These are phyloP conservation scores for Boletus austroedulis DNA, from an alignment of 1,284 basidiomycete species.

Conservation along the genomic window DNA sequence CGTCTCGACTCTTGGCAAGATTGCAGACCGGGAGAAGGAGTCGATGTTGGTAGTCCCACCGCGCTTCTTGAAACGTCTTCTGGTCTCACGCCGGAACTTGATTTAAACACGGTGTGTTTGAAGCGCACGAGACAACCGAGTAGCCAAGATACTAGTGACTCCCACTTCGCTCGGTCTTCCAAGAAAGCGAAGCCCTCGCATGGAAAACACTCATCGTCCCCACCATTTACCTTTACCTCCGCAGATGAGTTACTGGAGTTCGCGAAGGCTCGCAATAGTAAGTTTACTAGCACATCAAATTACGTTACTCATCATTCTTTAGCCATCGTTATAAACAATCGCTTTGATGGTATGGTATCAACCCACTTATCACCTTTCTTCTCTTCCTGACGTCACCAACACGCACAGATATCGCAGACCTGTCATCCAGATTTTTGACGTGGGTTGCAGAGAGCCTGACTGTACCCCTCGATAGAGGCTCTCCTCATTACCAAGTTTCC, in stretches of 20 bases:
- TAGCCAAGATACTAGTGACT: slow-evolving; percentile 3
- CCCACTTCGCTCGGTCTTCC: slow-evolving; percentile 2
- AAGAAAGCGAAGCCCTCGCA: slow-evolving; percentile 16
- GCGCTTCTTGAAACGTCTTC: slow-evolving; percentile 34
- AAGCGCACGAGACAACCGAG: slow-evolving; percentile 20
- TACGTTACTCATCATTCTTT: slow-evolving; percentile 1
- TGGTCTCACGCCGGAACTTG: slow-evolving; percentile 25
- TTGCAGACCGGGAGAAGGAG: slow-evolving; percentile 34
- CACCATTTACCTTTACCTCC: slow-evolving; percentile 9
- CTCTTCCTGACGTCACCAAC: slow-evolving; percentile 4
- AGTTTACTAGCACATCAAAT: slow-evolving; percentile 2
- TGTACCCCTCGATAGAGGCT: neutral
- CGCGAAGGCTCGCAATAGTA: slow-evolving; percentile 25
- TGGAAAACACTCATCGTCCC: neutral
- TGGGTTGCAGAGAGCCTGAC: slow-evolving; percentile 15
- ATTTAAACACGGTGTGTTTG: slow-evolving; percentile 2
- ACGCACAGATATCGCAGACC: slow-evolving; percentile 17
- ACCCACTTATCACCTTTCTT: neutral
- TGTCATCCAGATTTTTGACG: slow-evolving; percentile 24
- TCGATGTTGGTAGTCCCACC: slow-evolving; percentile 31
- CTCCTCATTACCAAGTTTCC: slow-evolving; percentile 13
- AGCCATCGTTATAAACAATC: slow-evolving; percentile 24
- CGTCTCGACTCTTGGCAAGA: neutral
- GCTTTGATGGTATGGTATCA: slow-evolving; percentile 24
- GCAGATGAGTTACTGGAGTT: slow-evolving; percentile 19